Conservation (phyloP, 345 rosid species). For the Geranium brycei region DNA sequence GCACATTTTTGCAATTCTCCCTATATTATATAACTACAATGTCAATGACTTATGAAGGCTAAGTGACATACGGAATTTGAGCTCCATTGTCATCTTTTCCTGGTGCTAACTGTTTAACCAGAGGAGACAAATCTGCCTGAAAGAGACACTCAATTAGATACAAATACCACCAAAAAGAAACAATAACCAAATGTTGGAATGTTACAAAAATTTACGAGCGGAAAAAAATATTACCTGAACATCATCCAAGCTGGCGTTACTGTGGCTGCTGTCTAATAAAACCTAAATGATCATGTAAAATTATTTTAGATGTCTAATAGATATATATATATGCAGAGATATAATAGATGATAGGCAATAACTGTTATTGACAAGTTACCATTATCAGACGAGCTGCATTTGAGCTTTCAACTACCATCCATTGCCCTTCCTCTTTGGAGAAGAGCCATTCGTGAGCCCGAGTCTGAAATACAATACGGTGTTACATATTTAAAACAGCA, state of each 20-base stretch:
- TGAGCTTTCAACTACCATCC: slow-evolving; percentile 77
- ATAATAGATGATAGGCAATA: not conserved
- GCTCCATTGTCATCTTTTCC: slow-evolving; percentile 34
- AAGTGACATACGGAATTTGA: slow-evolving; percentile 66
- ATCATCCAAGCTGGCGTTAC: slow-evolving; percentile 52
- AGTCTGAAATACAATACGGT: slow-evolving; percentile 47
- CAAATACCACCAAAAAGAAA: not conserved
- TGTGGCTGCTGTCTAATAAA: slow-evolving; percentile 47
- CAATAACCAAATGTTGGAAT: slow-evolving; percentile 5
- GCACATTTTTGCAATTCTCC: no score
- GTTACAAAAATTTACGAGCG: slow-evolving; percentile 1
- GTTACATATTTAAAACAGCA: slow-evolving; percentile 19
- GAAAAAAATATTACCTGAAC: slow-evolving; percentile 43
- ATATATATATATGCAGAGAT: not conserved
- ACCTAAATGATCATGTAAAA: slow-evolving; percentile 38
- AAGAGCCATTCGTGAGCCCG: slow-evolving; percentile 93
- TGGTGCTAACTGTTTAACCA: slow-evolving; percentile 70
- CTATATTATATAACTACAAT: no score
- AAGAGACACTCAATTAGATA: slow-evolving; percentile 2
- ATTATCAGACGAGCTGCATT: slow-evolving; percentile 82
- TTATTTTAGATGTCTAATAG: slow-evolving; percentile 11
- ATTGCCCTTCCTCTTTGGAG: slow-evolving; percentile 95
- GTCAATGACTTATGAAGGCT: no score
- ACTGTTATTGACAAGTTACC: slow-evolving; percentile 28
- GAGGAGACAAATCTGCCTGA: slow-evolving; percentile 79